Evolutionary conservation across 768 basidiomycete genomes (phyloP).

Genomic region (Clathrus columnatus): DNA sequence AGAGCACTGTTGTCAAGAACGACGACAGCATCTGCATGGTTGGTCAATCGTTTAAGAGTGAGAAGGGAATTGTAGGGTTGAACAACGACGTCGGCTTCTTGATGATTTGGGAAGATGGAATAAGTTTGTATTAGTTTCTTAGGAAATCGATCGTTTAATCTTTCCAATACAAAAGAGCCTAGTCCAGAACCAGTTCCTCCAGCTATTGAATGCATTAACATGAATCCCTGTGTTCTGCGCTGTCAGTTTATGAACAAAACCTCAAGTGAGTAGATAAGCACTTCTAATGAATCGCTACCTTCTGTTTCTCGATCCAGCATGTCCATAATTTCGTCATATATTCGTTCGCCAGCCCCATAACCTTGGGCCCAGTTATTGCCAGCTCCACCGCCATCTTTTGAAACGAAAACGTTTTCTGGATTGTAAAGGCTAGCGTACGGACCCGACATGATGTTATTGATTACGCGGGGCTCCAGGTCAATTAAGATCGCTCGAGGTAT

Average conservation of each 20-base stretch:
- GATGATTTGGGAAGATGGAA: constrained; percentile 92
- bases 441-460: constrained; percentile 87
- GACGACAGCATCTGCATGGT: constrained; percentile 95
- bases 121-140: constrained; percentile 99
- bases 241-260: background rate
- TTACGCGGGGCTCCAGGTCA: constrained; percentile 94
- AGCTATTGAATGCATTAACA: constrained; percentile 98
- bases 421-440: constrained; percentile 89
- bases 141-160: constrained; percentile 94
- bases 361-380: constrained; percentile 99
- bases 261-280: constrained; percentile 24
- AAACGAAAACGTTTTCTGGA: constrained; percentile 94
- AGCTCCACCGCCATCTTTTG: constrained; percentile 96
- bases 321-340: constrained; percentile 97
- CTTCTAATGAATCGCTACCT: constrained; percentile 94
- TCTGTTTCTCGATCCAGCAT: constrained; percentile 99
- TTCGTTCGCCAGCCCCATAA: constrained; percentile 78
- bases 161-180: constrained; percentile 95
- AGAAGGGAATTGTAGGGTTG: constrained; percentile 96
- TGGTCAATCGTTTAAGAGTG: constrained; percentile 86
- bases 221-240: constrained; percentile 83
- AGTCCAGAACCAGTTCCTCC: constrained; percentile 98
- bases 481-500: constrained; percentile 94
- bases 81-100: constrained; percentile 94
- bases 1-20: constrained; percentile 96